Conservation (phyloP, 306 rosid genomes). For the Vigna reflexopilosa region DNA sequence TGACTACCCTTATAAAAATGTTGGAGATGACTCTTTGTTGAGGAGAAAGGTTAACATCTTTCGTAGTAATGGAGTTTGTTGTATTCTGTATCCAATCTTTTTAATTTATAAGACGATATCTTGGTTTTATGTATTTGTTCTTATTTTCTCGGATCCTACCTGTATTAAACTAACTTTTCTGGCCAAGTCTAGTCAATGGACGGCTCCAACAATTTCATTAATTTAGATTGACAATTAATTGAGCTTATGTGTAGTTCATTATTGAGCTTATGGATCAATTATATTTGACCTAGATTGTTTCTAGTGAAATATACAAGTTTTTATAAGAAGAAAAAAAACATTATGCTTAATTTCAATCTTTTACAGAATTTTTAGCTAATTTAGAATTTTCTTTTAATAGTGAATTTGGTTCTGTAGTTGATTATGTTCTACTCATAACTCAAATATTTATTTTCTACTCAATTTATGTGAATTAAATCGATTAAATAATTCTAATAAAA, state of each 20-base stretch:
- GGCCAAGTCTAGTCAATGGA: slow-evolving; percentile 15
- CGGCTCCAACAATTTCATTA: neutral
- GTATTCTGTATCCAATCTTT: neutral
- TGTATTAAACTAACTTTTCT: neutral
- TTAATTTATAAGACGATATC: neutral
- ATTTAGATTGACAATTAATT: neutral
- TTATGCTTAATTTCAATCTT: too few species aligned
- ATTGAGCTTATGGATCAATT: neutral
- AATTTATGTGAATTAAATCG: neutral
- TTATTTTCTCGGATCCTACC: neutral
- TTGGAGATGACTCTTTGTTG: neutral
- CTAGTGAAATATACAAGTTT: neutral
- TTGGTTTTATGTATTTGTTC: neutral
- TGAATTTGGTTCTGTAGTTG: neutral
- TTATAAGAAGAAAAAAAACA: too few species aligned
- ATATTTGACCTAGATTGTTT: neutral
- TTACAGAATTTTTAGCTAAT: neutral
- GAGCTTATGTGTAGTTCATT: neutral
- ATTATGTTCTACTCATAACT: neutral
- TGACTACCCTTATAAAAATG: neutral
- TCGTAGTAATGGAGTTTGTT: neutral
- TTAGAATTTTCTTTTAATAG: neutral
- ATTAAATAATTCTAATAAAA: neutral
- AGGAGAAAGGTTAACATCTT: slow-evolving; percentile 9
- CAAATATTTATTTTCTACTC: slow-evolving; percentile 3